Base-by-base conservation (phyloP, 495 filamentous ascomycete species). In the Talaromyces thailandensis region DNA sequence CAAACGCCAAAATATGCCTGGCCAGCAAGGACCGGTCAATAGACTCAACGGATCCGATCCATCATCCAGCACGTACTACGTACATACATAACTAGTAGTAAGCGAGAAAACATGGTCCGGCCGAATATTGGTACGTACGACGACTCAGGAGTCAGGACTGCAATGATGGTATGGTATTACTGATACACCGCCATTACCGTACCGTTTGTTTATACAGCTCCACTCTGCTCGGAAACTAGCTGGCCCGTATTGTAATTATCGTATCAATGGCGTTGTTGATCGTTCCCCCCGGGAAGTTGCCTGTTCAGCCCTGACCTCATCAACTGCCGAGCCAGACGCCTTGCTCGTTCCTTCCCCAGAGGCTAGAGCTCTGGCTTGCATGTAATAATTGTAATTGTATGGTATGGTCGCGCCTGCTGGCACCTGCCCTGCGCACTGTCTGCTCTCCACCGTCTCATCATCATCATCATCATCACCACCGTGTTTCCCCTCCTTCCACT, bases 211-310 rank as follows among this genome's bases (percentile, higher is more conserved):
- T 28, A 55, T 11, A 55, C 21, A 14, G 9, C 26, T 26, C 26
- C 51, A 25, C 23, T 55, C n/a, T 23, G n/a, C 21, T 9, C 24
- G 51, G 23, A 23, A 40, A 16, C 26, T 26, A 55, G 51, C 23
- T 25, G 12, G 26, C 21, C 51, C 23, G 26, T 55, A 55, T 28
- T 25, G 51, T 55, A 55, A 55, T 55, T 55, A 28, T 55, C 3
- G 51, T 55, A 55, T 55, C 16, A 8, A 55, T 28, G 51, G 51
- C 24, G 23, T 55, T 55, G 51, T 55, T 55, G 51, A 55, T 55
- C 51, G 28, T 25, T 12, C n/a, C n/a, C 6, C 35, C 31, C 6
- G 31, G 3, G 4, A 32, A 9, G 3, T 7, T 9, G 31, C 31
- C 35, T 40, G 48, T 11, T 52, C 48, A 52, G 18, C 18, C 6